Percentiles rank a stretch among this genome's conserved stretches.
Conservation (phyloP, 2,329 filamentous ascomycete genomes). For the Talaromyces amestolkiae region DNA sequence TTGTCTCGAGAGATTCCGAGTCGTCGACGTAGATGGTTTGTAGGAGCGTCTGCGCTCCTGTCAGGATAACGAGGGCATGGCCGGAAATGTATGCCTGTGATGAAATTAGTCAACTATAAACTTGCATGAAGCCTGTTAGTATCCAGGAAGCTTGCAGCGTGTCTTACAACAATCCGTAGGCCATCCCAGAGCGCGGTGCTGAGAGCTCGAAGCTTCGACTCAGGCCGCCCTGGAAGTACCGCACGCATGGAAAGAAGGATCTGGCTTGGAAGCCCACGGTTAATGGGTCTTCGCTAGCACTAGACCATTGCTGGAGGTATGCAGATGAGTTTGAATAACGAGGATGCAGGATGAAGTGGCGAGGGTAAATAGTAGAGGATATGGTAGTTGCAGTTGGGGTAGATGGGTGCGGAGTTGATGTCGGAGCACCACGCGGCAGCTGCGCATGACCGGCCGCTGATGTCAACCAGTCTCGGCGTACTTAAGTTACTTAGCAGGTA, state of each 20-base stretch:
- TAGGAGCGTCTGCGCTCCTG: constrained; percentile 68
- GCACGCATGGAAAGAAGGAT: constrained; percentile 64
- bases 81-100: constrained; percentile 81
- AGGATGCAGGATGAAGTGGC: neutral
- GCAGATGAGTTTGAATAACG: neutral
- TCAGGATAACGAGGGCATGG: constrained; percentile 79
- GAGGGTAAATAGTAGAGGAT: neutral
- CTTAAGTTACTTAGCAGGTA: neutral
- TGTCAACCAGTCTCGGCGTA: neutral
- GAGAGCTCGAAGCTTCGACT: constrained; percentile 73
- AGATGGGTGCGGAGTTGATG: constrained; percentile 3
- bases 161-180: constrained; percentile 67
- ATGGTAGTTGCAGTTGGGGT: neutral
- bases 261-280: constrained; percentile 24
- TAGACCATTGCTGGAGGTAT: constrained; percentile 34
- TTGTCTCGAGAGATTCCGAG: constrained; percentile 65
- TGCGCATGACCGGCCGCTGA: constrained; percentile 12
- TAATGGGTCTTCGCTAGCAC: constrained; percentile 18
- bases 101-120: neutral
- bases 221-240: constrained; percentile 75
- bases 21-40: constrained; percentile 91
- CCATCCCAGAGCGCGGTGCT: constrained; percentile 71
- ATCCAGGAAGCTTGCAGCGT: constrained; percentile 12
- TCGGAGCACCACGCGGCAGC: constrained; percentile 8
- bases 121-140: neutral